A percentile compares a stretch with the other conserved stretches of the same genome.
These are phyloP conservation scores for Elongisporangium undulatum DNA, from an alignment of 352 stramenopile genomes.

Conservation along the genomic window DNA sequence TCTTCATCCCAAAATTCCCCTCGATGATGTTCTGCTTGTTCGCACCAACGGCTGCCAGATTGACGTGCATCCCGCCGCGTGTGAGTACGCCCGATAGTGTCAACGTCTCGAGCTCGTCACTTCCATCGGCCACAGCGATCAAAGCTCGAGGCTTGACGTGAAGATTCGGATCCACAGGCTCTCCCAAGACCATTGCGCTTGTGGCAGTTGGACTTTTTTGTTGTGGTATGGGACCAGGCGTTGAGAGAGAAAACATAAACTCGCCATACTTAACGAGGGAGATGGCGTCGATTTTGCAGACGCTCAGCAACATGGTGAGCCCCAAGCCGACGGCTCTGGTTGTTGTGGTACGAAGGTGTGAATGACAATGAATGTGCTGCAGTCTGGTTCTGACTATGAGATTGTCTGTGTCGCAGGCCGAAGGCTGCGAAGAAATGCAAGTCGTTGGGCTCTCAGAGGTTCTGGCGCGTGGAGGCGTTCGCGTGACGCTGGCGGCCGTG, in stretches of 20 bases:
- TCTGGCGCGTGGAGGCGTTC: conserved; percentile 51
- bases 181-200: not conserved
- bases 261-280: not conserved
- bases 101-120: conserved; percentile 64
- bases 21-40: conserved; percentile 62
- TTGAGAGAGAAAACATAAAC: not conserved
- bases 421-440: conserved; percentile 66
- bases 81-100: conserved; percentile 57
- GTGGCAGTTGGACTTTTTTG: not conserved
- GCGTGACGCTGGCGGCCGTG: conserved; percentile 56
- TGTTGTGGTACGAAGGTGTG: conserved; percentile 30
- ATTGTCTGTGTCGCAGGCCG: conserved; percentile 20
- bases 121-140: conserved; percentile 55
- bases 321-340: conserved; percentile 61
- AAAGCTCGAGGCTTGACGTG: conserved; percentile 58
- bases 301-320: conserved; percentile 50
- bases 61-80: conserved; percentile 53
- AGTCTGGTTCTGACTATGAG: not conserved
- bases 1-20: conserved; percentile 51
- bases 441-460: conserved; percentile 44
- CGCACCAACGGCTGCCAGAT: conserved; percentile 40
- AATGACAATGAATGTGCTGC: not conserved
- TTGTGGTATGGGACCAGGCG: not conserved
- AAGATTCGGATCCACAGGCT: conserved; percentile 6
- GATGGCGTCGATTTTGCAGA: conserved; percentile 51